Evolutionary conservation across 495 filamentous ascomycete genomes (phyloP), one percentile per base, ranked within the genome.

Genomic region (Penicillium verhagenii): DNA sequence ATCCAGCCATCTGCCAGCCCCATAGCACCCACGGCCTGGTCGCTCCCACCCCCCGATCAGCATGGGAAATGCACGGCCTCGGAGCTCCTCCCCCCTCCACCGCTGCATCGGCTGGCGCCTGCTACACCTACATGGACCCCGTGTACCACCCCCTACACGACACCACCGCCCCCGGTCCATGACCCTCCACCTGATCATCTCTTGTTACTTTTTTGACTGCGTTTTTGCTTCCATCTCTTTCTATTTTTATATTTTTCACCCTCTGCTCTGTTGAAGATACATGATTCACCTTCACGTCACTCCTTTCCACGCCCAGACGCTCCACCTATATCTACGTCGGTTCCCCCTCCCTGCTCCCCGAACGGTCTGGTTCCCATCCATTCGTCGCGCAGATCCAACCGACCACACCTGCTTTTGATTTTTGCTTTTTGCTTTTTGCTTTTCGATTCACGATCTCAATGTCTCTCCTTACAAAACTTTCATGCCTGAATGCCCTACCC

Each of bases 401-500:
- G 37, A 48, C 13, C 9, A 19, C 1, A 21, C 6, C 7, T 33
- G 26, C 16, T 11, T 19, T 42, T 20, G 13, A 18, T 50, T 48
- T 33, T 35, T 62, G 14, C 45, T 48, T 33, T 35, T 62, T 28
- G 13, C 8, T 50, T 48, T 33, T 35, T 28, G 10, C n/a, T n/a
- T n/a, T 33, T 62, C 26, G 33, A n/a, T 54, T 65, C 53, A 73
- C 65, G 72, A 72, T 71, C 66, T 67, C 29, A 8, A 76, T 57
- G 72, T 72, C 72, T 69, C 66, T 76, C 72, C 70, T 72, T 75
- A 66, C 60, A 25, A n/a, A n/a, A 42, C 29, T 57, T 55, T 71
- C 44, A 73, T 56, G 68, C 68, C 70, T 69, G 62, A 64, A 74
- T 73, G 70, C 67, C 71, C 64, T 57, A 19, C 13, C 61, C 56